Evolutionary conservation across 257 asterid genomes (phyloP).

Genomic region (Solanum chilense): DNA sequence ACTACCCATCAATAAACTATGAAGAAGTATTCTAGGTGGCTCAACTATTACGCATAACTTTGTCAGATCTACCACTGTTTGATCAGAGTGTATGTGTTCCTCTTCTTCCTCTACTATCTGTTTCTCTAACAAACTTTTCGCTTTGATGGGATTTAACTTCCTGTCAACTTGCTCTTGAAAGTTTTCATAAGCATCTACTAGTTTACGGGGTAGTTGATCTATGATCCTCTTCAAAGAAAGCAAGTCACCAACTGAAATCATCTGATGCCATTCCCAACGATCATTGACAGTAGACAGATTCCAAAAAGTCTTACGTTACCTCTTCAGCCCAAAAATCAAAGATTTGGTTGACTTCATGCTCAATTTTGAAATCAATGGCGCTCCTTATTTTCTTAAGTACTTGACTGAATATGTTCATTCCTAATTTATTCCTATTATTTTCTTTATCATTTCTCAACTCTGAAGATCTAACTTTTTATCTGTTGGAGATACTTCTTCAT

Average conservation of each 20-base stretch:
- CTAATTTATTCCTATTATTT: constrained; percentile 67
- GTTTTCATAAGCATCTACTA: constrained; percentile 59
- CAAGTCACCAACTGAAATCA: constrained; percentile 65
- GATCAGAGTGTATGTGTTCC: too few relatives aligned
- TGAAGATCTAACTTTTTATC: constrained; percentile 51
- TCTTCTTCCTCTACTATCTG: too few relatives aligned
- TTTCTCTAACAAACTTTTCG: too few relatives aligned
- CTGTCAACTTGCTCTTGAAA: constrained; percentile 59
- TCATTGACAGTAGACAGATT: constrained; percentile 41
- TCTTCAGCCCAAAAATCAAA: constrained; percentile 68
- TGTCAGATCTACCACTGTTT: too few relatives aligned
- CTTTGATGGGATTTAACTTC: not conserved
- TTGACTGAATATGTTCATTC: constrained; percentile 58
- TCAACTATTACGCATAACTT: too few relatives aligned
- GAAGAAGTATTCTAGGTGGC: too few relatives aligned
- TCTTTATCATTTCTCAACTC: constrained; percentile 77
- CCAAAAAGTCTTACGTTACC: constrained; percentile 42
- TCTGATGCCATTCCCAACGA: constrained; percentile 71
- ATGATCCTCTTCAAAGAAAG: constrained; percentile 61
- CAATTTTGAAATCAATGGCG: constrained; percentile 47
- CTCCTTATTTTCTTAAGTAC: constrained; percentile 49
- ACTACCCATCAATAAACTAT: too few relatives aligned
- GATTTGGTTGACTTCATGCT: constrained; percentile 46
- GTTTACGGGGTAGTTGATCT: constrained; percentile 69
- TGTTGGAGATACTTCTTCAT: constrained; percentile 71